Conservation (phyloP, 2,329 filamentous ascomycete genomes). For the Colletotrichum eleusines region DNA sequence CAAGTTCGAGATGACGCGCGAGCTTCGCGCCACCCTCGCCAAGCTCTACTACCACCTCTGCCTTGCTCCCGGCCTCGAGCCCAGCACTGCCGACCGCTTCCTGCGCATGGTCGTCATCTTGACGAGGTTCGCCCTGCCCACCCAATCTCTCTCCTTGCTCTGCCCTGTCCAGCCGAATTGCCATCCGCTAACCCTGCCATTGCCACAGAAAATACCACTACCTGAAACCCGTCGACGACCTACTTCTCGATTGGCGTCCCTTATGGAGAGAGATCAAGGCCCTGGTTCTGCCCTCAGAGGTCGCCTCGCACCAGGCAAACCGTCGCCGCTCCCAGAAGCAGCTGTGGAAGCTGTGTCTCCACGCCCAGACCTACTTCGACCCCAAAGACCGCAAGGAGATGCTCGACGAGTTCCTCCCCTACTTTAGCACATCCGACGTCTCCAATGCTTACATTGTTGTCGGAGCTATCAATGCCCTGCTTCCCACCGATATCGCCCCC, state of each 20-base stretch:
- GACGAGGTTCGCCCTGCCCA: conserved; percentile 78
- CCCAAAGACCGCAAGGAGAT: conserved; percentile 86
- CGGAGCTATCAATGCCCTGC: conserved; percentile 85
- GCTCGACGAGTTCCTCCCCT: conserved; percentile 83
- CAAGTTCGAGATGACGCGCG: conserved; percentile 95
- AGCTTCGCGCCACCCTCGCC: conserved; percentile 84
- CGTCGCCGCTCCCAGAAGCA: conserved; percentile 70
- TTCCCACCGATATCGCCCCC: conserved; percentile 86
- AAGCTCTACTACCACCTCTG: conserved; percentile 95
- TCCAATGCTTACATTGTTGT: conserved; percentile 95
- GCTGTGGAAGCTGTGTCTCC: conserved; percentile 89
- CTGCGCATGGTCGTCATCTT: conserved; percentile 95
- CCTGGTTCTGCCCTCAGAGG: conserved; percentile 88
- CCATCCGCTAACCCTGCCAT: neutral
- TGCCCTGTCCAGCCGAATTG: neutral
- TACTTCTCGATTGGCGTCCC: conserved; percentile 93
- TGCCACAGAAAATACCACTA: conserved; percentile 88
- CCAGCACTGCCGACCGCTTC: conserved; percentile 86
- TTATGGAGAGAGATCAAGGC: conserved; percentile 93
- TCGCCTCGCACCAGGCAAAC: conserved; percentile 71
- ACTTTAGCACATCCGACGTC: conserved; percentile 93
- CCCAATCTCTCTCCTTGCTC: conserved; percentile 7
- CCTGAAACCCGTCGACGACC: conserved; percentile 87
- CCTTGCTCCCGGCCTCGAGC: conserved; percentile 89
- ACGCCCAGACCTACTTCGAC: conserved; percentile 93